Base-by-base conservation (phyloP, 345 rosid species). In the Nephelium lappaceum region DNA sequence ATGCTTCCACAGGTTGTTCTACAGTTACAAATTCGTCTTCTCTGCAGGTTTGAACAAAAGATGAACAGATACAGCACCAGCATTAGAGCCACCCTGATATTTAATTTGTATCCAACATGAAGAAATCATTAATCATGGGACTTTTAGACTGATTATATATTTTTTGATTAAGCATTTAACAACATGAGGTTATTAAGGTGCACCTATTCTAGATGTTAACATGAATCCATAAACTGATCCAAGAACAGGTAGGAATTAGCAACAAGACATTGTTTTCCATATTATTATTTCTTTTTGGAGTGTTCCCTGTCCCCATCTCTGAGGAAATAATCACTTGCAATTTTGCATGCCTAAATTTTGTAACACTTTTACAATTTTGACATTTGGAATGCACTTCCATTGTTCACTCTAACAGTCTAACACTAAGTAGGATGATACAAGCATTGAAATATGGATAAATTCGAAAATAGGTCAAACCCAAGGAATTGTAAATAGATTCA, bases 1-100 rank as follows among this genome's bases (percentile, higher is more conserved):
- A 88, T 63, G 93, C 95, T 82, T 91, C 99, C 4, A 91, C 82
- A 1, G 98, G 91, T 79, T 83, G 87, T 74, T 95, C 97, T 15
- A 91, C 93, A 19, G 93, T 92, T 82, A 80, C 70, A 89, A 89
- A 94, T 79, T 89, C 93, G 73, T 81, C 78, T 65, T 89, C 92
- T 82, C 98, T 92, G 90, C 87, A 83, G 43, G 72, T 72, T 83
- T 66, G 21, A 64, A 42, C 38, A 60, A 31, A 24, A 75, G 67
- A 66, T 11, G 1, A 60, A 62, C 69, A 64, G 63, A 49, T 15
- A 71, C 31, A 77, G 51, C 47, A 78, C 25, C 45, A 62, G 49
- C 49, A 31, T 64, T 69, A 83, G 41, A 76, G 49, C 71, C 69
- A 63, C 25, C 47, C 10, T 7, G 62, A 71, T 24, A 61, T 49